phyloP scores from a whole-genome alignment of 2,329 filamentous ascomycete genomes.

The Lasiodiplodia hormozganensis region DNA sequence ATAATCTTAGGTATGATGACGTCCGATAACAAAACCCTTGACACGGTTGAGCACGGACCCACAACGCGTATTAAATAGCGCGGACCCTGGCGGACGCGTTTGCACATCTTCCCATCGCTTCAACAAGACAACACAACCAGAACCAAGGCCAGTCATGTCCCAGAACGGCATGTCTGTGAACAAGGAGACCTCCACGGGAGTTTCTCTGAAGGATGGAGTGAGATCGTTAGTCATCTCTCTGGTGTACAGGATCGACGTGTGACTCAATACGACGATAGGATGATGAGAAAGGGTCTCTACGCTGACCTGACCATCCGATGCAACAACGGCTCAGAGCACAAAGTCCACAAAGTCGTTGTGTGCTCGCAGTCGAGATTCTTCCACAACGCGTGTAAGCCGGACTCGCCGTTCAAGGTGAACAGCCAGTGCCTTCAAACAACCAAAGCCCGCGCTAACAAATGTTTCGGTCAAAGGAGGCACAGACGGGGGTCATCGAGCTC shows the following conservation, averaged over 20 bases:
- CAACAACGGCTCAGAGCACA: not conserved
- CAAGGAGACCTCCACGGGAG: too few species aligned
- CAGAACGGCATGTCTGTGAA: too few species aligned
- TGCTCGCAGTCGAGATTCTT: conserved; percentile 5
- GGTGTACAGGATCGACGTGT: not conserved
- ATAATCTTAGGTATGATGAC: too few species aligned
- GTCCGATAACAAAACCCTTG: too few species aligned
- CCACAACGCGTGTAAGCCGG: not conserved
- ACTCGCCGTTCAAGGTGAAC: not conserved
- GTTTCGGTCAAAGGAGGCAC: not conserved
- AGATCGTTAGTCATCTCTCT: not conserved
- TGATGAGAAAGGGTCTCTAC: not conserved
- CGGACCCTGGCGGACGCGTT: too few species aligned
- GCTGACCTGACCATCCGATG: conserved; percentile 10
- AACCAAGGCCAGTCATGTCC: too few species aligned
- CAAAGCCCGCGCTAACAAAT: too few species aligned
- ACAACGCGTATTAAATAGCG: too few species aligned
- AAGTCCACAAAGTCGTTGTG: conserved; percentile 5
- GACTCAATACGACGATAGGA: not conserved
- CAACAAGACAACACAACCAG: too few species aligned
- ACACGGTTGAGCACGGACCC: too few species aligned
- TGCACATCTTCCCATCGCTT: too few species aligned
- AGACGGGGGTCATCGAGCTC: conserved; percentile 13
- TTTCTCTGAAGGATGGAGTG: not conserved
- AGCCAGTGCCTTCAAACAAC: not conserved